Evolutionary conservation across 768 basidiomycete species (phyloP).

Genomic region (Pleurotus ostreatus): DNA sequence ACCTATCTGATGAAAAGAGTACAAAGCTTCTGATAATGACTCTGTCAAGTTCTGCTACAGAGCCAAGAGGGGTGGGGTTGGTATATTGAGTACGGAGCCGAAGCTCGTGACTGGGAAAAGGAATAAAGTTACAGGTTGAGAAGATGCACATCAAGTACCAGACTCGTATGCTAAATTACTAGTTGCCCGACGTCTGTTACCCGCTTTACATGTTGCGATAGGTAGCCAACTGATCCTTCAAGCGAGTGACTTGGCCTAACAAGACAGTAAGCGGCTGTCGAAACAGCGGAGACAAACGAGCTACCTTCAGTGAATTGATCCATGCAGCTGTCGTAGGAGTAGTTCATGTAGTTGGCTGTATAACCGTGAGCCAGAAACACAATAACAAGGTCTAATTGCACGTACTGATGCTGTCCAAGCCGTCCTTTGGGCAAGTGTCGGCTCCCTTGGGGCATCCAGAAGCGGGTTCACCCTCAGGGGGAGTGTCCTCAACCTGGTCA

Average conservation of each 20-base stretch:
- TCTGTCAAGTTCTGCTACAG: too few species aligned
- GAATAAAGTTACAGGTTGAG: too few species aligned
- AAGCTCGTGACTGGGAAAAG: neutral
- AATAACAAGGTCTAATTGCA: neutral
- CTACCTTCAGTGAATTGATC: conserved; percentile 33
- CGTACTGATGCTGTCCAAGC: conserved; percentile 39
- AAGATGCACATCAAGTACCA: neutral
- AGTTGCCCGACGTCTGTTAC: too few species aligned
- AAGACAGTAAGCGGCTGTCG: neutral
- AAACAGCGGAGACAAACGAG: neutral
- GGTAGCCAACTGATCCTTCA: conserved; percentile 37
- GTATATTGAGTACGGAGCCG: neutral
- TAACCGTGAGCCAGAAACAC: neutral
- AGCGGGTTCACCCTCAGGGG: conserved; percentile 39
- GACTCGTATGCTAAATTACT: neutral
- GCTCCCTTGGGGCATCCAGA: conserved; percentile 35
- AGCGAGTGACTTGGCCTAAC: conserved; percentile 36
- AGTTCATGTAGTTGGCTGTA: conserved; percentile 14
- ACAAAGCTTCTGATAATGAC: too few species aligned
- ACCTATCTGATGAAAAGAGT: too few species aligned
- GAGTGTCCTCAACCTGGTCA: conserved; percentile 44
- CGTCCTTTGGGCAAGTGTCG: conserved; percentile 32
- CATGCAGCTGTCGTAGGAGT: conserved; percentile 43
- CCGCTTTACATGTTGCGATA: conserved; percentile 30
- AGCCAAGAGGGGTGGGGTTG: neutral